phyloP scores from a whole-genome alignment of 306 rosid genomes.

The Cucumis hystrix region DNA sequence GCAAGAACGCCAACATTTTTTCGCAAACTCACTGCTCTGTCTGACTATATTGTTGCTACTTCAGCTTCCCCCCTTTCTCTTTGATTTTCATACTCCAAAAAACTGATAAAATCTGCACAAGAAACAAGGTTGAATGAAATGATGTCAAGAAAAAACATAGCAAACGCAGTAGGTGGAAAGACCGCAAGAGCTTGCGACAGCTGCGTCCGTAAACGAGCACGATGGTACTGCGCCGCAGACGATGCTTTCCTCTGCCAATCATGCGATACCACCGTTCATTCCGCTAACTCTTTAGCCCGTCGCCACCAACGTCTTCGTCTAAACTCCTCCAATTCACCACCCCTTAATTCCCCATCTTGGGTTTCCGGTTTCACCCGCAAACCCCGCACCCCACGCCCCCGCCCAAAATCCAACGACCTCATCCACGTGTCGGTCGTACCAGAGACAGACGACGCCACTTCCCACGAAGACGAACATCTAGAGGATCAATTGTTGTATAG shows the following conservation, averaged over 20 bases:
- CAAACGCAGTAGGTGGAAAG: slow-evolving; percentile 58
- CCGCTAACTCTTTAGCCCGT: slow-evolving; percentile 63
- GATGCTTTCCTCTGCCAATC: slow-evolving; percentile 85
- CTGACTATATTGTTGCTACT: neutral
- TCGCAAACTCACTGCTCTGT: neutral
- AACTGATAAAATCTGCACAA: too few relatives aligned
- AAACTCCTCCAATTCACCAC: slow-evolving; percentile 18
- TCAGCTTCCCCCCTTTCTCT: neutral
- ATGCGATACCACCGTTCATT: slow-evolving; percentile 78
- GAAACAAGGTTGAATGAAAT: neutral
- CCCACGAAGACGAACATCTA: slow-evolving; percentile 52
- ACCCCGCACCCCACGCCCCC: slow-evolving; percentile 56
- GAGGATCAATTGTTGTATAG: slow-evolving; percentile 8
- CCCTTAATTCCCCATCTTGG: slow-evolving; percentile 35
- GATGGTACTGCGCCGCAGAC: slow-evolving; percentile 96
- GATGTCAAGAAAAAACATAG: slow-evolving; percentile 23
- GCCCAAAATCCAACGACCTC: neutral
- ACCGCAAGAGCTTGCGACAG: slow-evolving; percentile 84
- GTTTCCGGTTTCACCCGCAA: slow-evolving; percentile 51
- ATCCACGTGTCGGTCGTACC: slow-evolving; percentile 36
- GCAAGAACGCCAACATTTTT: neutral
- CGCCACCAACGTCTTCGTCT: slow-evolving; percentile 61
- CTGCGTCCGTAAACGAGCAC: slow-evolving; percentile 67
- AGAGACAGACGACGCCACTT: slow-evolving; percentile 32
- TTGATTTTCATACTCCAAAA: neutral